Conservation (phyloP, 352 stramenopile genomes). For the Globisporangium paddicum region DNA sequence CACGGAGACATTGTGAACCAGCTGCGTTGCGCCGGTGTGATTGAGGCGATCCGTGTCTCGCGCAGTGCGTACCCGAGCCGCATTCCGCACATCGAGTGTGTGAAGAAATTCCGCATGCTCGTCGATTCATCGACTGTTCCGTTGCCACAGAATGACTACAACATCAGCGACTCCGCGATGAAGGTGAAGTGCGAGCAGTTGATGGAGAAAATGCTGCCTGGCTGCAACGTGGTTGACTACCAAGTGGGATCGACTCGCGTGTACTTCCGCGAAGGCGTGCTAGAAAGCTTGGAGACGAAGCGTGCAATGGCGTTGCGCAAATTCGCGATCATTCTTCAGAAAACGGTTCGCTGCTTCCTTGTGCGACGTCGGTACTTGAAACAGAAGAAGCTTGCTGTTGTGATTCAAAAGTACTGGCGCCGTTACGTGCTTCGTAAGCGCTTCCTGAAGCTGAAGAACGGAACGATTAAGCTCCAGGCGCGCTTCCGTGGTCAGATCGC, state of each 20-base stretch:
- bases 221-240: constrained; percentile 77
- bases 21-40: constrained; percentile 78
- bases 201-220: constrained; percentile 60
- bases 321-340: constrained; percentile 72
- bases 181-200: constrained; percentile 63
- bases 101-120: constrained; percentile 79
- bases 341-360: constrained; percentile 64
- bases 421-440: constrained; percentile 55
- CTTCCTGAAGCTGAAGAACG: constrained; percentile 46
- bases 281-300: constrained; percentile 77
- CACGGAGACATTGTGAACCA: constrained; percentile 79
- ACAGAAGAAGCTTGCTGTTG: constrained; percentile 36
- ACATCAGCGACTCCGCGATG: constrained; percentile 45
- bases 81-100: constrained; percentile 67
- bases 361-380: constrained; percentile 45
- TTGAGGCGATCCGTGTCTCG: constrained; percentile 84
- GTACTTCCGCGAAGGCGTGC: constrained; percentile 81
- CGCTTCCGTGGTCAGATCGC: constrained; percentile 47
- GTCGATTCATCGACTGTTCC: constrained; percentile 24
- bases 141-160: constrained; percentile 7
- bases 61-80: constrained; percentile 82
- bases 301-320: constrained; percentile 66
- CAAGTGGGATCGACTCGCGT: constrained; percentile 82
- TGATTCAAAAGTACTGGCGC: constrained; percentile 75
- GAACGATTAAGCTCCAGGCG: constrained; percentile 57